Evolutionary conservation across 139 green algal genomes (phyloP).

Genomic region (Picocystis salinarum): DNA sequence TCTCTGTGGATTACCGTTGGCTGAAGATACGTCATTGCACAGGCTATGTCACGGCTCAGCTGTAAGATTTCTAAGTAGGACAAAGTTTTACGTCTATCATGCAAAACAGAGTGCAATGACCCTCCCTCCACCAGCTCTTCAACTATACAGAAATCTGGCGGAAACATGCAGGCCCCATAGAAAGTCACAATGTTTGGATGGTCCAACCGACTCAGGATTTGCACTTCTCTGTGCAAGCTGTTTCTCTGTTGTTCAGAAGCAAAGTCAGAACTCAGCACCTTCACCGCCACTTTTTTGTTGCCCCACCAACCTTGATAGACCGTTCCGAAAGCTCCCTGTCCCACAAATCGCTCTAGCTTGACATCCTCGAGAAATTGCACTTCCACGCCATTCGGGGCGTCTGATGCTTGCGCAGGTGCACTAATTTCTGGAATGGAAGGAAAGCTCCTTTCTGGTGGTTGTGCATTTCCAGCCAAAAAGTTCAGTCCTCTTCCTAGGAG

Average conservation of each 20-base stretch:
- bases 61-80: constrained; percentile 13
- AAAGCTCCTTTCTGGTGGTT: no score
- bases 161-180: constrained; percentile 6
- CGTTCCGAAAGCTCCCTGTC: no score
- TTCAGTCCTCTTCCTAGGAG: no score
- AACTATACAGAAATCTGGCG: constrained; percentile 41
- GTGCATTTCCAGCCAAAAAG: no score
- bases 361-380: no score
- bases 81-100: constrained; percentile 11
- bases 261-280: constrained; percentile 3
- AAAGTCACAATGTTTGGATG: constrained; percentile 10
- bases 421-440: no score
- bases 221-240: constrained; percentile 4
- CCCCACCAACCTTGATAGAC: no score
- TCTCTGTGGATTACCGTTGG: constrained; percentile 23
- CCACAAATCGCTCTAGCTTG: no score
- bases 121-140: constrained; percentile 42
- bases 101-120: constrained; percentile 28
- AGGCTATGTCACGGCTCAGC: constrained; percentile 30
- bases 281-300: constrained; percentile 5
- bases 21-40: constrained; percentile 55
- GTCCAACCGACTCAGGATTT: not conserved
- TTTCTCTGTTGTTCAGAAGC: not conserved
- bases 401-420: no score
- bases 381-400: no score